Base-by-base conservation (phyloP, 1,139 yeast species). In the Candida neerlandica region DNA sequence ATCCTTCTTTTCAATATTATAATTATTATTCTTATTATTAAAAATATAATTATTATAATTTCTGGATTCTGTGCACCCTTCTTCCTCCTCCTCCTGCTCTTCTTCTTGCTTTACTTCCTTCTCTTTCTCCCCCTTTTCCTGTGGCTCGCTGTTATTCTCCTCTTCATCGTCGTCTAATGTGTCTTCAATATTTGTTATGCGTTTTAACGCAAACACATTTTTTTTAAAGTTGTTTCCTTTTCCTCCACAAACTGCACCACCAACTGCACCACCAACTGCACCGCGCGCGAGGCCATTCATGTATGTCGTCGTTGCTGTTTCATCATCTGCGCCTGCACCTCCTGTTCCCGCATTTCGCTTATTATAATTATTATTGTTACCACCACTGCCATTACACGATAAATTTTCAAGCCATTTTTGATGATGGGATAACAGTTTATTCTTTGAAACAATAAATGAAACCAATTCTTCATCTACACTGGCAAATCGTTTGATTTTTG, bases 111-210 rank as follows among this genome's bases (percentile, higher is more conserved):
- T 6, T 6, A 4, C 2, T 10, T 23, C 27, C 27, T 23, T 23
- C 27, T 23, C 27, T 10, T 5, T 23, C 10, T 23, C 9, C 27
- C 9, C 27, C 27, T 6, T 21, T 21, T 6, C 6, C 23, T 21
- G 23, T n/a, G n/a, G n/a, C 23, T 21, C 6, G 23, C 23, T 23
- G 27, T 5, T n/a, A n/a, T n/a, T n/a, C n/a, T 29, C 27, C 30
- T 30, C 16, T 9, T 43, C 23, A 5, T 43, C 41, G 2, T 43
- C 45, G 41, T 43, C 45, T 35, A 43, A 18, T 4, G 45, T 43
- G 27, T 43, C 41, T 18, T 43, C 41, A 43, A 43, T 43, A 27
- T 43, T 43, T 43, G 45, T 43, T 43, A 43, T 43, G 45, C 45
- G 35, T 34, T 43, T 34, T 35, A 34, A 34, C 16, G 15, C 21